Percentiles rank a stretch among this genome's conserved stretches.
These are phyloP conservation scores for Hypoxylon rubiginosum DNA, from an alignment of 2,329 filamentous ascomycete species.

Conservation along the genomic window DNA sequence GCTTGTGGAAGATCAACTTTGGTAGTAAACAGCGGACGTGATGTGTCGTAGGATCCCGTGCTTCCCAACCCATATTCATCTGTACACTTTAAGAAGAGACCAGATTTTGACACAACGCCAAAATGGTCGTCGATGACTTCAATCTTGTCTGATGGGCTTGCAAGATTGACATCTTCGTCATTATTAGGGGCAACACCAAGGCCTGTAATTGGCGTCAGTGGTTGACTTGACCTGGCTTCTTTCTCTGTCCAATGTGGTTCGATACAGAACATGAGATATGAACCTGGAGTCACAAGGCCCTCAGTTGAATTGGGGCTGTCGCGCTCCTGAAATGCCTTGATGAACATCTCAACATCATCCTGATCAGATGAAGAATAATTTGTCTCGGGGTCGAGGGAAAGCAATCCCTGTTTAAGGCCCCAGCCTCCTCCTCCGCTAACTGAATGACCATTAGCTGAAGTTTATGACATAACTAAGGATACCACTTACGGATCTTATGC, in stretches of 20 bases:
- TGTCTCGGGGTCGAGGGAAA: conserved; percentile 81
- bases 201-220: conserved; percentile 28
- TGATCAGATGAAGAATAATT: conserved; percentile 64
- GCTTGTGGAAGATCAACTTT: conserved; percentile 50
- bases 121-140: conserved; percentile 62
- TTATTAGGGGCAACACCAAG: conserved; percentile 46
- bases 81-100: conserved; percentile 62
- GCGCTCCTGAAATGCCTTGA: conserved; percentile 61
- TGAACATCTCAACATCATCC: conserved; percentile 67
- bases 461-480: conserved; percentile 35
- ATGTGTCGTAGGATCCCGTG: not conserved
- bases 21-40: conserved; percentile 43
- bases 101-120: conserved; percentile 72
- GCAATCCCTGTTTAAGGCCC: conserved; percentile 82
- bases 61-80: not conserved
- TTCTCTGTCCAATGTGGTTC: conserved; percentile 48
- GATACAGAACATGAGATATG: conserved; percentile 76
- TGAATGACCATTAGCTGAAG: conserved; percentile 51
- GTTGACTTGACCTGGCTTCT: conserved; percentile 31
- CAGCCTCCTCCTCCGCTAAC: conserved; percentile 88
- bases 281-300: conserved; percentile 72
- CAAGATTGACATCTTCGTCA: conserved; percentile 32
- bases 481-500: conserved; percentile 60
- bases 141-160: conserved; percentile 43
- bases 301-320: conserved; percentile 56